Evolutionary conservation across 805 yeast species (phyloP), one percentile per base, ranked within the genome.

Genomic region (Saturnispora besseyi): DNA sequence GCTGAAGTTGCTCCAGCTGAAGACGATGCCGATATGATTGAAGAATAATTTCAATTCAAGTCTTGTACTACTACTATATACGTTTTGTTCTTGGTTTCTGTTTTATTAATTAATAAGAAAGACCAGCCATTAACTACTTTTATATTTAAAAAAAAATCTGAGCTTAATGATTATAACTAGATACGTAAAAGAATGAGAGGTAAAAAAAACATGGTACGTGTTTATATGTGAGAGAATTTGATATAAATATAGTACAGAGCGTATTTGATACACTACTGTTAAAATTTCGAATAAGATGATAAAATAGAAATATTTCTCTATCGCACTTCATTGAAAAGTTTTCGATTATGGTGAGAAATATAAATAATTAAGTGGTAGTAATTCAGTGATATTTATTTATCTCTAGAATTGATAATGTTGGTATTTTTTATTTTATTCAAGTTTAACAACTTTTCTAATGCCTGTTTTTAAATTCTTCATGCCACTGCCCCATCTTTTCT

Each of bases 1-100:
- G 37, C 48, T 15, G 42, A 49, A 18, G 37, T n/a, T 33, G 45
- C 48, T 7, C 29, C 51, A 21, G 45, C 29, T 49, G 58, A 52
- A 42, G 61, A 57, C 31, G 52, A 32, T 22, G 62, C 59, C 22
- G 60, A 57, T 31, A 58, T 58, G 51, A 59, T 59, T 49, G 63
- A 59, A 53, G 63, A 59, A 44, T 57, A 44, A 45, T 5, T 9
- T 11, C 12, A 6, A 36, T 22, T 26, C 13, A 30, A 29, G 24
- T 33, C 24, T 31, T 44, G 38, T 38, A 38, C 21, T 38, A 38
- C 21, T 41, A 30, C 13, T 32, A 41, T 46, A 21, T 22, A 41
- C 18, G 29, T 10, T 18, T 15, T 13, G 15, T 33, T 29, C 28
- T 28, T 21, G n/a, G 5, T 28, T n/a, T 5, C 18, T 15, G 5